Percentiles rank a stretch among this genome's conserved stretches.
Evolutionary conservation across 2,329 filamentous ascomycete species (phyloP).

Genomic region (Teratosphaeria epicoccoides): DNA sequence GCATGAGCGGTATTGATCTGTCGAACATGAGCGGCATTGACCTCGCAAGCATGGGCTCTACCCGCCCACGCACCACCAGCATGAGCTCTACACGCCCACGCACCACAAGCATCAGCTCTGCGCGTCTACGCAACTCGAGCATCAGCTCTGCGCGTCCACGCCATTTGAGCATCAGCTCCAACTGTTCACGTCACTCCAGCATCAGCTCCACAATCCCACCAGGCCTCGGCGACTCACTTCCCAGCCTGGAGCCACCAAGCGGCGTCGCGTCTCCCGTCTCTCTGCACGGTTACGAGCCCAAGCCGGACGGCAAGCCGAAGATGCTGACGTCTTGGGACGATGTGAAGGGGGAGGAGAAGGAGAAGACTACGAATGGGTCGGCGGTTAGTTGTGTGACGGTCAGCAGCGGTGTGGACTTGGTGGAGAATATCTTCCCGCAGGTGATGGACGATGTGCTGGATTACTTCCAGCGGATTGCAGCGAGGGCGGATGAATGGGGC

Average conservation of each 20-base stretch:
- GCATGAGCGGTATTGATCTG: neutral
- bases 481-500: neutral
- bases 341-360: neutral
- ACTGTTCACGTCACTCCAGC: neutral
- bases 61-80: no score
- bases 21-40: no score
- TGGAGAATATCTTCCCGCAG: conserved; percentile 7
- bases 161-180: neutral
- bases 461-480: conserved; percentile 2
- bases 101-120: no score
- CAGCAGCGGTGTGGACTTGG: conserved; percentile 7
- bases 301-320: no score
- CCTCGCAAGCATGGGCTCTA: no score
- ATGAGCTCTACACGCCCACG: no score
- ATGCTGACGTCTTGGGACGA: neutral
- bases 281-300: no score
- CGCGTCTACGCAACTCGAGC: neutral
- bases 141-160: neutral
- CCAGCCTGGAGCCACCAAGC: neutral
- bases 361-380: neutral
- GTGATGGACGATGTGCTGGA: conserved; percentile 8
- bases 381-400: conserved; percentile 6
- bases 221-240: neutral
- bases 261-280: neutral
- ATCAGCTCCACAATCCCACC: neutral